phyloP scores from a whole-genome alignment of 2,329 filamentous ascomycete species.

The Ophiostoma novo-ulmi region DNA sequence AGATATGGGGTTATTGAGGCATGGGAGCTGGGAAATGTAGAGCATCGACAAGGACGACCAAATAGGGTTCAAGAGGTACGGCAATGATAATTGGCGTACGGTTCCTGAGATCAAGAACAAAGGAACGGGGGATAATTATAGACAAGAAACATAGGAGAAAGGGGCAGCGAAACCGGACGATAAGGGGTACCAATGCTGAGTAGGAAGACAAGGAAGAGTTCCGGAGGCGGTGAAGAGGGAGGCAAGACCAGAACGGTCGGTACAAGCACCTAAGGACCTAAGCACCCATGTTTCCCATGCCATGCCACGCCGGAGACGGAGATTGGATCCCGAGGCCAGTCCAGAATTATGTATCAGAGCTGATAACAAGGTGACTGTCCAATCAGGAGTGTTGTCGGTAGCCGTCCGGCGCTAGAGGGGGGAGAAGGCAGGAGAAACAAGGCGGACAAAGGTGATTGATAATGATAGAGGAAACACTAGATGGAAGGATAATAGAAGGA shows the following conservation, averaged over 20 bases:
- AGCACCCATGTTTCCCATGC: not conserved
- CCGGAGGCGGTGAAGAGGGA: not conserved
- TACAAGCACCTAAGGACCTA: not conserved
- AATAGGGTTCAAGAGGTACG: not conserved
- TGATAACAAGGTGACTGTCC: not conserved
- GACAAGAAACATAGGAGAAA: not conserved
- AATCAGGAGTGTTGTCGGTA: not conserved
- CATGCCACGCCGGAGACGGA: slow-evolving; percentile 1
- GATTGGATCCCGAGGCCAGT: not conserved
- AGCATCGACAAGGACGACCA: not conserved
- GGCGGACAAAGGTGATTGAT: not conserved
- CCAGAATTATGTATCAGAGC: not conserved
- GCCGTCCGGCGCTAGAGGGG: not conserved
- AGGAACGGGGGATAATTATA: not conserved
- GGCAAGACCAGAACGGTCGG: not conserved
- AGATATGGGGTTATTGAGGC: not conserved
- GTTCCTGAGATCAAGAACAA: not conserved
- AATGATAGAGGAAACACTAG: not conserved
- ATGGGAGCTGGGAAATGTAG: not conserved
- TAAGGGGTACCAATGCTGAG: not conserved
- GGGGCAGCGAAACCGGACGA: not conserved
- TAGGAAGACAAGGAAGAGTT: not conserved
- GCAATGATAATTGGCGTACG: not conserved
- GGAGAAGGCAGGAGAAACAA: not conserved
- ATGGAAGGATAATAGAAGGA: not conserved